A percentile compares a stretch with the other conserved stretches of the same genome.
Conservation (phyloP, 1,284 basidiomycete genomes). For the Austroboletus niveus region DNA sequence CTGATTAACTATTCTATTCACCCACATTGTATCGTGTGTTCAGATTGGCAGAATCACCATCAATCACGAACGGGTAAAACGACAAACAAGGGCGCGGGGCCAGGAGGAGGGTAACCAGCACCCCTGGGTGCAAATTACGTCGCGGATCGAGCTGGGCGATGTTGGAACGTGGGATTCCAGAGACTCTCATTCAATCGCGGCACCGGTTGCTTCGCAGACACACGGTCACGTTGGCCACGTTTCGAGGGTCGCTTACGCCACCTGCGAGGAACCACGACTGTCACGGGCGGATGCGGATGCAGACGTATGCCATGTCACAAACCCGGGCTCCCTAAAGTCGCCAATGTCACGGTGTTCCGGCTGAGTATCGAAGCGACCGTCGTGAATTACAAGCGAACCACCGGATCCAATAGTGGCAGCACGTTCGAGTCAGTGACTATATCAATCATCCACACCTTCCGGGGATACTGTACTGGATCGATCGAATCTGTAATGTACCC, state of each 20-base stretch:
- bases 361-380: too few species aligned
- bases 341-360: too few species aligned
- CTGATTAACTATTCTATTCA: neutral
- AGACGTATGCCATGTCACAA: too few species aligned
- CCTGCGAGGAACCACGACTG: neutral
- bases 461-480: too few species aligned
- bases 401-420: too few species aligned
- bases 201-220: too few species aligned
- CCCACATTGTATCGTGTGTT: too few species aligned
- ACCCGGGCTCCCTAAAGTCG: too few species aligned
- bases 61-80: neutral
- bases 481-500: too few species aligned
- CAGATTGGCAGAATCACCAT: neutral
- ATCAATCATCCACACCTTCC: too few species aligned
- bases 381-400: too few species aligned
- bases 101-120: neutral
- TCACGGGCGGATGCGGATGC: neutral
- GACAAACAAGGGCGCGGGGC: neutral
- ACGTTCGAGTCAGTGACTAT: too few species aligned
- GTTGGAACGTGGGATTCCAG: neutral
- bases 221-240: neutral
- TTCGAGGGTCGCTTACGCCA: neutral
- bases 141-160: slow-evolving; percentile 5
- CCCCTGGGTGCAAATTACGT: slow-evolving; percentile 1
- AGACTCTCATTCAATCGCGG: neutral